Evolutionary conservation across 1,284 basidiomycete species (phyloP), one percentile per base, ranked within the genome.

Genomic region (Boletus hoseneyae): DNA sequence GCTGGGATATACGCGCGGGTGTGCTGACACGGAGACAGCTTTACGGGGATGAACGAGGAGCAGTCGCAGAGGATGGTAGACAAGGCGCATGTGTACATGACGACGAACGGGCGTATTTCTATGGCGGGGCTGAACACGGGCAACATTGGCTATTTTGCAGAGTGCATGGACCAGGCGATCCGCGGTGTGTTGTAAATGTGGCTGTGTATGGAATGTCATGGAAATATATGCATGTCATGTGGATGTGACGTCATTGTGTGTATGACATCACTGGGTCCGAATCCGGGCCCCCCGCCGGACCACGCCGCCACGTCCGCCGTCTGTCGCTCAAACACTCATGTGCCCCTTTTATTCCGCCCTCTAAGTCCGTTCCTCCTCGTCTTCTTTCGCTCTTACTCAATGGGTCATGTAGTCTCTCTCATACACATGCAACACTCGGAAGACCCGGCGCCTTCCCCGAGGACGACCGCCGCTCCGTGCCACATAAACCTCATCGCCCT

Each of bases 41-140:
- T 88, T 71, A 93, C 91, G 42, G 90, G 91, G 34, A 74, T 93
- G 64, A 81, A 70, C 43, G 66, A 76, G 9, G 74, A 70, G 29
- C 90, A 95, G 71, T 86, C 85, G 69, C 76, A 85, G 65, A 77
- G 75, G 49, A 68, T 97, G 69, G 77, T 83, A 23, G 83, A 90
- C 52, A 82, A 85, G 66, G 83, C 81, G 48, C 93, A 96, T 66
- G 78, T 97, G 51, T 97, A 97, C 71, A 73, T 97, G 75, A 95
- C 93, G 11, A 72, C 65, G 53, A 93, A 93, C 64, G 90, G 91
- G 49, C 77, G 93, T 42, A 93, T 95, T 61, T 91, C 63, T 3
- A 65, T 68, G 65, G 65, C 64, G 15, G 64, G 63, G 0, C 66
- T 93, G 65, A 92, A 88, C 72, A 78, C 74, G 47, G 62, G 74